phyloP scores from a whole-genome alignment of 768 basidiomycete species.

The Pleurotus tuoliensis region DNA sequence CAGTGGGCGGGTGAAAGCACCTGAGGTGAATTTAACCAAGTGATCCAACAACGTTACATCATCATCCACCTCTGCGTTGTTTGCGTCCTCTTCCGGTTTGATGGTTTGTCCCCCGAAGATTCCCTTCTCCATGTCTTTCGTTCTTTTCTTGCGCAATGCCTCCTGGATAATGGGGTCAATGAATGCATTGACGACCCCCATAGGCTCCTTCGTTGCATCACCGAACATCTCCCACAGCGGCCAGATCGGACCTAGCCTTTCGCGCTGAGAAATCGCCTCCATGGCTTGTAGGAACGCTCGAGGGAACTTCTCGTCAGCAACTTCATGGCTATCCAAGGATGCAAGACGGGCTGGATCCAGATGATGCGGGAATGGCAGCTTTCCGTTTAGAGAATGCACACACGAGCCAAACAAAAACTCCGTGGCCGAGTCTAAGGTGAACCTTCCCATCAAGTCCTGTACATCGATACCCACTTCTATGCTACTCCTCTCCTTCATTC shows the following conservation, averaged over 20 bases:
- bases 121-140: constrained; percentile 9
- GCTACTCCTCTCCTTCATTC: constrained; percentile 43
- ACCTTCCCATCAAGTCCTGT: constrained; percentile 58
- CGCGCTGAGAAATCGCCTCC: constrained; percentile 35
- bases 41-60: constrained; percentile 53
- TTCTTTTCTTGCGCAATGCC: constrained; percentile 41
- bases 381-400: constrained; percentile 47
- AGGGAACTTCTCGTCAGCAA: constrained; percentile 39
- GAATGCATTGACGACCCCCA: constrained; percentile 50
- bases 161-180: constrained; percentile 50
- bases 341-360: constrained; percentile 22
- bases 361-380: constrained; percentile 50
- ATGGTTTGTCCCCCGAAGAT: neutral
- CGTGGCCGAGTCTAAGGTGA: constrained; percentile 64
- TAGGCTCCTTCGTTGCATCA: constrained; percentile 43
- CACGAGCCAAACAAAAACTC: constrained; percentile 64
- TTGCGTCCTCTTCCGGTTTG: constrained; percentile 20
- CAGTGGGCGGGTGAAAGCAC: constrained; percentile 19
- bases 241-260: constrained; percentile 47
- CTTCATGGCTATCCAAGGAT: constrained; percentile 18
- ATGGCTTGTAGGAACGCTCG: constrained; percentile 48
- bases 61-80: constrained; percentile 28
- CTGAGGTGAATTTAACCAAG: constrained; percentile 46
- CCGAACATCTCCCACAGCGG: constrained; percentile 45
- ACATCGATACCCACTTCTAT: constrained; percentile 56